Evolutionary conservation across 805 yeast genomes (phyloP).

Genomic region (Candida parachauliodes): DNA sequence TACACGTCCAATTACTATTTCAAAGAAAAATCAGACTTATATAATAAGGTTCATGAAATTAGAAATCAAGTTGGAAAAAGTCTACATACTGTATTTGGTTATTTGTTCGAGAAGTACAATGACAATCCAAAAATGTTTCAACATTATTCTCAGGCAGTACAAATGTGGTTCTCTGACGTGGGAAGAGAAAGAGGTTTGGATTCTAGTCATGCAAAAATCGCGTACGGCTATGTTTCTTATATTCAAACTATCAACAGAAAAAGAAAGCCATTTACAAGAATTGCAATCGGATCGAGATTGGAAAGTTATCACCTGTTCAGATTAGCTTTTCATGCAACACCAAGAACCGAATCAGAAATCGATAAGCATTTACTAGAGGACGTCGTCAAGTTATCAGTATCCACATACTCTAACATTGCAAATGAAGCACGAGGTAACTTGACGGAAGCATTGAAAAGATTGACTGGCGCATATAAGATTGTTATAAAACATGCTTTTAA

Average conservation of each 20-base stretch:
- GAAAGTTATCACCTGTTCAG: constrained; percentile 74
- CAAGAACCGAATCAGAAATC: constrained; percentile 62
- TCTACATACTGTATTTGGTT: constrained; percentile 54
- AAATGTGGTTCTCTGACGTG: constrained; percentile 77
- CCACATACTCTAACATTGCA: constrained; percentile 68
- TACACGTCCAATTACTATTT: constrained; percentile 66
- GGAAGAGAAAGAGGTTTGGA: constrained; percentile 68
- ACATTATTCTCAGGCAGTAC: constrained; percentile 57
- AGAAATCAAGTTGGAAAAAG: constrained; percentile 59
- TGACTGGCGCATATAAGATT: constrained; percentile 60
- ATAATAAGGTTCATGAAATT: constrained; percentile 51
- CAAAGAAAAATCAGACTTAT: constrained; percentile 46
- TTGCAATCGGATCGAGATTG: constrained; percentile 70
- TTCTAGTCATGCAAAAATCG: constrained; percentile 52
- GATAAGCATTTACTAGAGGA: constrained; percentile 65
- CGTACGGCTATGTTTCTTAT: constrained; percentile 52
- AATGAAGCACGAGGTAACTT: constrained; percentile 66
- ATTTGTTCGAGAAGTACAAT: constrained; percentile 46
- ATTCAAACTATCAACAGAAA: constrained; percentile 62
- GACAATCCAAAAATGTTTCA: constrained; percentile 65
- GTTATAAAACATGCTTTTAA: constrained; percentile 51
- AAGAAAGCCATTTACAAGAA: constrained; percentile 70
- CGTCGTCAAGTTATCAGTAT: constrained; percentile 58
- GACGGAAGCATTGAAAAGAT: constrained; percentile 63
- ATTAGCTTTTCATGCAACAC: constrained; percentile 65